phyloP scores from a whole-genome alignment of 2,329 filamentous ascomycete genomes.

The Cercospora sesami region DNA sequence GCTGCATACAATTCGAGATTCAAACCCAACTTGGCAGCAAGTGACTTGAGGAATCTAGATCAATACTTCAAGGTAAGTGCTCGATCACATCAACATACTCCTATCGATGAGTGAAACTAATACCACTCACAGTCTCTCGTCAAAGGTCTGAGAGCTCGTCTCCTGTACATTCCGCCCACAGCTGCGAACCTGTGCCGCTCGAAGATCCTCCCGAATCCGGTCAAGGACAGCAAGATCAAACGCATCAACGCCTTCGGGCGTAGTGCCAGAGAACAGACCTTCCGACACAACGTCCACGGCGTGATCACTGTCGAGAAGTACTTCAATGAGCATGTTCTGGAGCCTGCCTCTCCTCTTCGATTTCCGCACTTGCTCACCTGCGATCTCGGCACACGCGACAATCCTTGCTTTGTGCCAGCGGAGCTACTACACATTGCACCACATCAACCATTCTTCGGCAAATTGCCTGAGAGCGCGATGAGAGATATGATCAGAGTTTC shows the following conservation, averaged over 20 bases:
- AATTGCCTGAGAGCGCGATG: conserved; percentile 11
- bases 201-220: background rate
- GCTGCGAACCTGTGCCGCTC: background rate
- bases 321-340: conserved; percentile 16
- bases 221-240: background rate
- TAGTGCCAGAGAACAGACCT: background rate
- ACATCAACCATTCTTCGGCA: conserved; percentile 6
- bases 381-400: conserved; percentile 8
- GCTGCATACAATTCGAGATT: background rate
- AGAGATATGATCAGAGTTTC: background rate
- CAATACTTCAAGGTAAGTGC: conserved; percentile 5
- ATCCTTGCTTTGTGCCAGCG: conserved; percentile 10
- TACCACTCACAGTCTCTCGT: background rate
- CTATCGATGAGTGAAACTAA: background rate
- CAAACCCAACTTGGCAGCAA: background rate
- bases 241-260: conserved; percentile 6
- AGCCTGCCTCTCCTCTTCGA: background rate
- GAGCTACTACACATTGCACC: conserved; percentile 16
- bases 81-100: background rate
- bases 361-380: conserved; percentile 3
- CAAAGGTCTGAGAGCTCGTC: background rate
- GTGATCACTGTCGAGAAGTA: conserved; percentile 8
- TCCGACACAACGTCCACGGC: background rate
- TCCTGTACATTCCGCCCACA: background rate
- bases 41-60: background rate